Evolutionary conservation across 2,329 filamentous ascomycete species (phyloP), one percentile per base, ranked within the genome.

Genomic region (Phaeomoniella chlamydospora): DNA sequence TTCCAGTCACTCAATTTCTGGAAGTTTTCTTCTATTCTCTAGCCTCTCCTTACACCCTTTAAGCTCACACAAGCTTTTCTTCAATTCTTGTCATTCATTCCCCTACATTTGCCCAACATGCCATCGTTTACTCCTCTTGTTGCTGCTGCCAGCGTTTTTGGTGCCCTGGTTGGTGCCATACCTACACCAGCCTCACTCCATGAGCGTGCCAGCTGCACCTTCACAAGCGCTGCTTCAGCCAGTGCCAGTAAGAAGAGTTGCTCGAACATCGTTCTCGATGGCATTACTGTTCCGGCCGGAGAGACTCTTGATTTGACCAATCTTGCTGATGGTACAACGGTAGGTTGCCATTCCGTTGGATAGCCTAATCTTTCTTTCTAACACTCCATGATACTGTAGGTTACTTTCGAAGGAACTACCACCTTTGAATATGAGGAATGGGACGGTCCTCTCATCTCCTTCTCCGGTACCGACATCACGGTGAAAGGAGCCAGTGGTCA

Each of bases 401-500:
- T 80, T 42, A 70, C 68, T 45, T 81, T 81, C 54, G 54, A 71
- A 39, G 78, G 77, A 31, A 70, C 62, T 11, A 81, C 77, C n/a
- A 73, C 69, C 37, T 82, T 77, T 48, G 76, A 64, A 14, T 80
- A 78, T 57, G 60, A 71, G 42, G 69, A 77, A 47, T 81, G 76
- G 77, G 51, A 53, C 2, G 77, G 77, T 0, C 77, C 77, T 31
- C 61, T 82, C 11, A 64, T 82, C 45, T 65, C 66, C 17, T 61
- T 80, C 42, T 68, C 68, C 1, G 77, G 77, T 29, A 68, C 54
- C 22, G 58, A 61, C 41, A 64, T 78, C 45, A 63, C 62, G 17
- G 61, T 79, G 29, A 59, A 59, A 5, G 70, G 69, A 33, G 65
- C 65, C 15, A 45, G 56, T 1, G 74, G 68, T 14, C 61, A 61